phyloP scores from a whole-genome alignment of 2,329 filamentous ascomycete genomes.

The Phialemonium atrogriseum region DNA sequence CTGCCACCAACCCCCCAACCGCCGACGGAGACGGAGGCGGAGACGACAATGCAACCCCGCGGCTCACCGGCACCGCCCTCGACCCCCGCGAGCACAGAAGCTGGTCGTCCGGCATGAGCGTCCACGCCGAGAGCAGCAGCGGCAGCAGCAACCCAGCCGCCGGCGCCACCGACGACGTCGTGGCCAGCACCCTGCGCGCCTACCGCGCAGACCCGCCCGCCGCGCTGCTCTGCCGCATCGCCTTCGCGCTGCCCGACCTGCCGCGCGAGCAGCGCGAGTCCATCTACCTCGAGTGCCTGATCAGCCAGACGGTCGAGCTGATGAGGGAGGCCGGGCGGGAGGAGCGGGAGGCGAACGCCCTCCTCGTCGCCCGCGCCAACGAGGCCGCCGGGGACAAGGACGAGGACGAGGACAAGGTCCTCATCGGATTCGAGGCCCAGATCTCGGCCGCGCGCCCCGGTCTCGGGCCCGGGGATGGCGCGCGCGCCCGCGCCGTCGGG shows the following conservation, averaged over 20 bases:
- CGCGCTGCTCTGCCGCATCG: not conserved
- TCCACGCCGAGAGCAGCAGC: not conserved
- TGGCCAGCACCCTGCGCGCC: not conserved
- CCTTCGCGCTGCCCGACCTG: not conserved
- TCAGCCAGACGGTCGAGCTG: no score
- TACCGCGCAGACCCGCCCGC: not conserved
- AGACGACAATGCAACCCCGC: no score
- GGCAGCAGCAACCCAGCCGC: not conserved
- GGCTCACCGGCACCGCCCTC: no score
- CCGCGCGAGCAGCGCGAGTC: not conserved
- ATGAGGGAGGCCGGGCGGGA: no score
- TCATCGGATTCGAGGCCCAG: no score
- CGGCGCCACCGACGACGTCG: not conserved
- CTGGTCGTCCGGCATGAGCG: no score
- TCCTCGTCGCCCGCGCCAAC: not conserved
- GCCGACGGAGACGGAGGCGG: no score
- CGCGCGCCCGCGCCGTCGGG: no score
- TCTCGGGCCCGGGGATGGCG: no score
- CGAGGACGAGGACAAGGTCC: not conserved
- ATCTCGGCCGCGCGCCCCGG: no score
- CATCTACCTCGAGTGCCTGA: constrained; percentile 1
- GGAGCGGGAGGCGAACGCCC: not conserved
- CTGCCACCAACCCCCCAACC: constrained; percentile 1
- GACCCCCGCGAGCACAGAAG: no score
- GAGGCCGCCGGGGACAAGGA: not conserved